Percentiles rank a stretch among this genome's conserved stretches.
Conservation (phyloP, 352 stramenopile genomes). For the Phytophthora fragariae region DNA sequence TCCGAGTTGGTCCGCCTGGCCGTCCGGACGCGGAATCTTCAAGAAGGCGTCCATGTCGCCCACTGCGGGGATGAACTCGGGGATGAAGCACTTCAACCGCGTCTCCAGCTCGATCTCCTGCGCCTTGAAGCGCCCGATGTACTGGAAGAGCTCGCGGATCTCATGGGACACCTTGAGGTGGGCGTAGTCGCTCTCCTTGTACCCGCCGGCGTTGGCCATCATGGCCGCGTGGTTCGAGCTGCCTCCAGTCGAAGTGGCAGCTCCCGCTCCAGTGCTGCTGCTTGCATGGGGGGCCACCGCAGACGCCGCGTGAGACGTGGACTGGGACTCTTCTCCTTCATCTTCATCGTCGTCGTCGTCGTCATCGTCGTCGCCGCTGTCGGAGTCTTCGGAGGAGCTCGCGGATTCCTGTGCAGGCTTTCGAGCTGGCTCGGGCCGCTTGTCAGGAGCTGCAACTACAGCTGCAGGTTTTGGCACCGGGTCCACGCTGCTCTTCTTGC, state of each 20-base stretch:
- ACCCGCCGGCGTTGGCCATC: conserved; percentile 73
- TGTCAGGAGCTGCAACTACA: conserved; percentile 29
- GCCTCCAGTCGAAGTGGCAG: conserved; percentile 21
- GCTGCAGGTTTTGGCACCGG: conserved; percentile 38
- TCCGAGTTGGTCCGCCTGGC: conserved; percentile 89
- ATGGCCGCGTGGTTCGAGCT: conserved; percentile 59
- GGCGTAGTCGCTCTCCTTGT: conserved; percentile 91
- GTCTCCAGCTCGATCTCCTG: conserved; percentile 96
- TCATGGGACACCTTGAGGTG: conserved; percentile 92
- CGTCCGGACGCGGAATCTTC: conserved; percentile 95
- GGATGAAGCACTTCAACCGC: conserved; percentile 96
- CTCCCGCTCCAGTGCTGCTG: conserved; percentile 17
- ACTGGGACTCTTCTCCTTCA: conserved; percentile 50
- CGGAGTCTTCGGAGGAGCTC: conserved; percentile 76
- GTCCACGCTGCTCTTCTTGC: conserved; percentile 19
- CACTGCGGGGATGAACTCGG: conserved; percentile 96
- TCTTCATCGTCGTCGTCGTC: conserved; percentile 75
- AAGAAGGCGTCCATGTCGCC: conserved; percentile 97
- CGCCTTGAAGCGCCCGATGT: conserved; percentile 95
- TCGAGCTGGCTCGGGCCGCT: conserved; percentile 50
- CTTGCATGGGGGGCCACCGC: conserved; percentile 12
- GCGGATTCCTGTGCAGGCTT: conserved; percentile 68
- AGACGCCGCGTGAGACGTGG: conserved; percentile 25
- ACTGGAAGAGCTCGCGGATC: conserved; percentile 93
- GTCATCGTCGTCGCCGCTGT: conserved; percentile 71